A percentile compares a stretch with the other conserved stretches of the same genome.
Conservation (phyloP, 139 green algal genomes). For the Coelastrella sp. region DNA sequence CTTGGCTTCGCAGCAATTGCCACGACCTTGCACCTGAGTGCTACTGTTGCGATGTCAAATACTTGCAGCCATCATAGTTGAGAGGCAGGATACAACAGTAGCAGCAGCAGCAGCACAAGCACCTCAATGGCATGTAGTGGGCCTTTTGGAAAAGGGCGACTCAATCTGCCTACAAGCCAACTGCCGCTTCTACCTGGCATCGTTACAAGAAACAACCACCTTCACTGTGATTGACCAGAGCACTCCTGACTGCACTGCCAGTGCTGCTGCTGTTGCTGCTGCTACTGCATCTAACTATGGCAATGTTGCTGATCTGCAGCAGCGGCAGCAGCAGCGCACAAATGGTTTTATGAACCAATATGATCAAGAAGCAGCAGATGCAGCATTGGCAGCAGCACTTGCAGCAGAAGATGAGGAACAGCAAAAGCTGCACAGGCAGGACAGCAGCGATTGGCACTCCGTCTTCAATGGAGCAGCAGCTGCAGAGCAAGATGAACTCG, state of each 20-base stretch:
- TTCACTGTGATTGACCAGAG: not conserved
- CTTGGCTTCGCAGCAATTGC: not conserved
- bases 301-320: not conserved
- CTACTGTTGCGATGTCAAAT: not conserved
- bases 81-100: not conserved
- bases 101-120: not conserved
- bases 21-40: not conserved
- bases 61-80: conserved; percentile 5
- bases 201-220: not conserved
- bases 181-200: conserved; percentile 23
- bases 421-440: not conserved
- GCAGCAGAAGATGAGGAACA: conserved; percentile 28
- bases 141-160: conserved; percentile 1
- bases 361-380: conserved; percentile 24
- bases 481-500: not conserved
- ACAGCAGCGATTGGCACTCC: not conserved
- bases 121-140: not conserved
- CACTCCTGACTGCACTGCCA: not conserved
- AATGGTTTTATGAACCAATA: not conserved
- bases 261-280: not conserved
- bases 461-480: not conserved
- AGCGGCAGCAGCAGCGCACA: conserved; percentile 11
- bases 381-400: conserved; percentile 18
- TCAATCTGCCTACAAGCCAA: not conserved
- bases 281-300: not conserved